A percentile compares a stretch with the other conserved stretches of the same genome.
Evolutionary conservation across 2,329 filamentous ascomycete species (phyloP).

Genomic region (Venturia oleaginea): DNA sequence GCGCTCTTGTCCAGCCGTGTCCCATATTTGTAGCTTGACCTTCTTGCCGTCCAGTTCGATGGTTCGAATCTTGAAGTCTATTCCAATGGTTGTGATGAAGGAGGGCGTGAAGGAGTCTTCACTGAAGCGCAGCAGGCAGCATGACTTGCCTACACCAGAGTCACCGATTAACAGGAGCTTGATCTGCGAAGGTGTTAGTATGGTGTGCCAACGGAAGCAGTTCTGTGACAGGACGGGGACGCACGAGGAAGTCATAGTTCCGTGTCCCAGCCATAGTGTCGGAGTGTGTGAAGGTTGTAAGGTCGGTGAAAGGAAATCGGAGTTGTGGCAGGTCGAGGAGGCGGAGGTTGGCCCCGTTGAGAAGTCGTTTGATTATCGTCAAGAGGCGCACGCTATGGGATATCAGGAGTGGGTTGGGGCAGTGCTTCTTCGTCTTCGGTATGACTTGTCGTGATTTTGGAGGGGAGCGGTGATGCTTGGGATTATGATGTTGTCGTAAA

Average conservation of each 20-base stretch:
- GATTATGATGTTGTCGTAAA: not conserved
- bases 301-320: conserved; percentile 6
- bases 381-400: not conserved
- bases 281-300: conserved; percentile 9
- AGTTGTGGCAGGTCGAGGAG: conserved; percentile 15
- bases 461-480: not conserved
- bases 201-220: conserved; percentile 12
- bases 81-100: conserved; percentile 98
- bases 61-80: conserved; percentile 99
- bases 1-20: conserved; percentile 94
- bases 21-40: conserved; percentile 99
- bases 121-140: conserved; percentile 91
- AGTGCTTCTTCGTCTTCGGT: not conserved
- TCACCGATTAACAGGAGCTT: conserved; percentile 95
- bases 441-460: not conserved
- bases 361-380: not conserved
- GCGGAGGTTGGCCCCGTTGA: conserved; percentile 2
- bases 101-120: conserved; percentile 96
- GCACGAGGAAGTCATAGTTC: conserved; percentile 98
- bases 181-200: conserved; percentile 50
- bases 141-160: conserved; percentile 94
- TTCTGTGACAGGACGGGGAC: conserved; percentile 25
- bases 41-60: conserved; percentile 98
- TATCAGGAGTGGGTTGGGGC: not conserved
- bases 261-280: conserved; percentile 79